These are phyloP conservation scores for Penstemon newberryi DNA, from an alignment of 257 asterid genomes.

Conservation along the genomic window DNA sequence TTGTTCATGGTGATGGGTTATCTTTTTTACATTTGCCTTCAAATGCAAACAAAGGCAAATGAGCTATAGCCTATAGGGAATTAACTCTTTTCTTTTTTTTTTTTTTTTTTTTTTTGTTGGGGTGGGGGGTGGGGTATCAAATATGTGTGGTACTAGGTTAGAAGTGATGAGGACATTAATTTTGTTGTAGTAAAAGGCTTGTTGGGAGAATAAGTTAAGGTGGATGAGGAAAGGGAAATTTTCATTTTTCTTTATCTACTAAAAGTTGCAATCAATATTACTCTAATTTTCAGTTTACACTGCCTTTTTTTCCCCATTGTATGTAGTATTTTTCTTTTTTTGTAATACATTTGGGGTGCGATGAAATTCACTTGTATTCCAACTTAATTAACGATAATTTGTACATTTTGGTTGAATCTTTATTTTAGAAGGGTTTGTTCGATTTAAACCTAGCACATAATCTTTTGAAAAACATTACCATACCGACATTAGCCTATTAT, in stretches of 20 bases:
- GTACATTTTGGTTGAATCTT: no score
- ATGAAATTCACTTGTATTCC: no score
- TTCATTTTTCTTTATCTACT: slow-evolving; percentile 1
- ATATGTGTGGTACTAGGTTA: background rate
- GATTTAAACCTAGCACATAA: no score
- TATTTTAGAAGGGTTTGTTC: no score
- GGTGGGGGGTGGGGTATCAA: background rate
- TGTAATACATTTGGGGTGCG: background rate
- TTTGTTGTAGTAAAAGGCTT: background rate
- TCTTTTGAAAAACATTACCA: no score
- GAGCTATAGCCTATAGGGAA: slow-evolving; percentile 12
- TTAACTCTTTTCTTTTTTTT: no score
- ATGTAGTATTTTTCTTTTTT: no score
- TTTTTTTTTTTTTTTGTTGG: no score
- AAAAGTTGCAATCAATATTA: background rate
- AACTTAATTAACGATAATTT: no score
- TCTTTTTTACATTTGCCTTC: slow-evolving; percentile 65
- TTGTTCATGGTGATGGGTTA: slow-evolving; percentile 59
- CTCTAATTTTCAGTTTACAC: no score
- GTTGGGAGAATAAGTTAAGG: slow-evolving; percentile 18
- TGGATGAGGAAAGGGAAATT: slow-evolving; percentile 10
- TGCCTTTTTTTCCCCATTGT: no score
- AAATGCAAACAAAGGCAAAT: slow-evolving; percentile 61
- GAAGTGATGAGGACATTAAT: slow-evolving; percentile 8
- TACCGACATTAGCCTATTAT: no score